Conservation (phyloP, 768 basidiomycete genomes). For the Psilocybe tampanensis region DNA sequence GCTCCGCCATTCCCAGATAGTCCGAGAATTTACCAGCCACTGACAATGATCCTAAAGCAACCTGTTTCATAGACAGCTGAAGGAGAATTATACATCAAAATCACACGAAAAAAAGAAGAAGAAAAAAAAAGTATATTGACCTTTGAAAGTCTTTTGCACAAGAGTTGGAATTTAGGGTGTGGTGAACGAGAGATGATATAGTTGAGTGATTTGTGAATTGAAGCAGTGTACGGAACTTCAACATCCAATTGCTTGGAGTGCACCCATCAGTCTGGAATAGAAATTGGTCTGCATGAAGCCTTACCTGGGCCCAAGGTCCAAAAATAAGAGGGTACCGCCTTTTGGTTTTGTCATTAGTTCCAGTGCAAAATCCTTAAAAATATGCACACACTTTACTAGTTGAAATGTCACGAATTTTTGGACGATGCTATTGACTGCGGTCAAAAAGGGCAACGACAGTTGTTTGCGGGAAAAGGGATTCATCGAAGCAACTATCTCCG, state of each 20-base stretch:
- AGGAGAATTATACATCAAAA: background rate
- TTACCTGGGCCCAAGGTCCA: conserved; percentile 66
- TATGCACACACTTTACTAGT: conserved; percentile 53
- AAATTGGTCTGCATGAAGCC: background rate
- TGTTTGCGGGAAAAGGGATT: conserved; percentile 54
- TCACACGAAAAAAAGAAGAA: too few relatives aligned
- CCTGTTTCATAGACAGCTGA: conserved; percentile 9
- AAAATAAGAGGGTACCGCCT: conserved; percentile 83
- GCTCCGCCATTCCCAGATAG: background rate
- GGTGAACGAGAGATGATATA: conserved; percentile 56
- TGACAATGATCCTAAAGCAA: background rate
- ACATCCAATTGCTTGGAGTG: conserved; percentile 54
- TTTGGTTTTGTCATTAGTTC: conserved; percentile 7
- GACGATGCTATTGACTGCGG: conserved; percentile 53
- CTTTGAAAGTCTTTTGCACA: conserved; percentile 47
- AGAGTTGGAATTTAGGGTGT: conserved; percentile 46
- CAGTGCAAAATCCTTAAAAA: conserved; percentile 1
- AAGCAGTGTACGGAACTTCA: conserved; percentile 50
- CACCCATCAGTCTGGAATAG: background rate
- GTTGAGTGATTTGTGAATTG: conserved; percentile 51
- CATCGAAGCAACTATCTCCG: conserved; percentile 11
- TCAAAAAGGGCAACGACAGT: conserved; percentile 55
- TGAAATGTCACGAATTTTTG: conserved; percentile 59
- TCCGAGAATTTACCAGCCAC: background rate
- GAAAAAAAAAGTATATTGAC: too few relatives aligned